Evolutionary conservation across 345 rosid genomes (phyloP).

Genomic region (Salix caprea): DNA sequence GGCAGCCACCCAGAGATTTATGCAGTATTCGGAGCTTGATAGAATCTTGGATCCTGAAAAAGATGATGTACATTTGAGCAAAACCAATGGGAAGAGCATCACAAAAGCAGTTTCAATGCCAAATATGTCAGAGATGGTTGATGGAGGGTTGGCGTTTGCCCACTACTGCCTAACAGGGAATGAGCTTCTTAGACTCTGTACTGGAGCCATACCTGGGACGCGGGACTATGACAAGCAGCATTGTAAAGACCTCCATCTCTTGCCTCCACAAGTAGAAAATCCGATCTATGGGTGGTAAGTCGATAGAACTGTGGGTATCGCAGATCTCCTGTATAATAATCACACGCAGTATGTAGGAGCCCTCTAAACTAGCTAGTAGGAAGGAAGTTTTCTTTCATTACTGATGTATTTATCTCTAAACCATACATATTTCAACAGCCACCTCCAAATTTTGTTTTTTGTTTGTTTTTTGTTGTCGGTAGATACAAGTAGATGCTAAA

Average conservation of each 20-base stretch:
- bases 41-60: conserved; percentile 38
- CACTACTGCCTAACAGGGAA: conserved; percentile 85
- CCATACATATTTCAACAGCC: conserved; percentile 1
- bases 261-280: conserved; percentile 79
- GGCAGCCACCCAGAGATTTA: conserved; percentile 91
- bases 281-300: conserved; percentile 73
- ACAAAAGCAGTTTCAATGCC: conserved; percentile 57
- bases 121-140: conserved; percentile 53
- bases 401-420: neutral
- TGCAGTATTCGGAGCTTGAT: conserved; percentile 76
- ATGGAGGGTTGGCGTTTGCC: conserved; percentile 85
- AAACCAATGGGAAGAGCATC: conserved; percentile 24
- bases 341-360: conserved; percentile 10
- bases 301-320: neutral
- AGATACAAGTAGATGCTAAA: conserved; percentile 13
- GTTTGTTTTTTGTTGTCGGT: neutral
- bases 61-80: conserved; percentile 10
- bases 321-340: conserved; percentile 12
- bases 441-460: conserved; percentile 18
- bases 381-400: neutral
- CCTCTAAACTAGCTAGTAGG: conserved; percentile 7
- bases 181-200: conserved; percentile 73
- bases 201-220: conserved; percentile 82
- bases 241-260: conserved; percentile 73
- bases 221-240: conserved; percentile 80